phyloP scores from a whole-genome alignment of 768 basidiomycete species.

The Clavaria fumosa region DNA sequence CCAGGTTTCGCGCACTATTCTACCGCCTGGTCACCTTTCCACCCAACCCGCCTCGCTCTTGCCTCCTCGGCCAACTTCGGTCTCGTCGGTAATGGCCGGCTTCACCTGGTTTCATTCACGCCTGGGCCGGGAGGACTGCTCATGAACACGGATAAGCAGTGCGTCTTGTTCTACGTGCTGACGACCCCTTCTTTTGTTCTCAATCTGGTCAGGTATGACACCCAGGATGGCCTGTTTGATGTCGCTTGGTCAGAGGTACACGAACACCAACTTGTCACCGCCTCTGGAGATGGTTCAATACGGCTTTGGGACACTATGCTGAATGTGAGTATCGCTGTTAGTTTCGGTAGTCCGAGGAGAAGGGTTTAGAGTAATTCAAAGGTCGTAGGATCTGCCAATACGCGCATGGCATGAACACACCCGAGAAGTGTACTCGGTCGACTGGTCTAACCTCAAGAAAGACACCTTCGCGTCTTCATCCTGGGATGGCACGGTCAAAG shows the following conservation, averaged over 20 bases:
- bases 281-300: constrained; percentile 82
- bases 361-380: constrained; percentile 19
- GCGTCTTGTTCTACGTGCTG: constrained; percentile 18
- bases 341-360: neutral
- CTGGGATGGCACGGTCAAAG: constrained; percentile 85
- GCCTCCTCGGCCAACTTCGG: constrained; percentile 89
- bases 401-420: constrained; percentile 90
- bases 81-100: constrained; percentile 86
- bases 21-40: constrained; percentile 77
- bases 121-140: constrained; percentile 29
- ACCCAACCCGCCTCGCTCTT: constrained; percentile 54
- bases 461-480: constrained; percentile 75
- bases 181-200: constrained; percentile 7
- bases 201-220: constrained; percentile 51
- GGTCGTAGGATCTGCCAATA: constrained; percentile 67
- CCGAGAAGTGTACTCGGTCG: constrained; percentile 82
- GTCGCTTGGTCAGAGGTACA: constrained; percentile 91
- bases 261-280: constrained; percentile 84
- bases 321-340: constrained; percentile 36
- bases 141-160: constrained; percentile 54
- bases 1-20: constrained; percentile 77
- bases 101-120: constrained; percentile 47
- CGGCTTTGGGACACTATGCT: constrained; percentile 83
- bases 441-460: constrained; percentile 92
- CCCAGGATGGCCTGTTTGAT: constrained; percentile 82